Conservation (phyloP, 1,139 yeast genomes). For the Lipomyces yarrowii region DNA sequence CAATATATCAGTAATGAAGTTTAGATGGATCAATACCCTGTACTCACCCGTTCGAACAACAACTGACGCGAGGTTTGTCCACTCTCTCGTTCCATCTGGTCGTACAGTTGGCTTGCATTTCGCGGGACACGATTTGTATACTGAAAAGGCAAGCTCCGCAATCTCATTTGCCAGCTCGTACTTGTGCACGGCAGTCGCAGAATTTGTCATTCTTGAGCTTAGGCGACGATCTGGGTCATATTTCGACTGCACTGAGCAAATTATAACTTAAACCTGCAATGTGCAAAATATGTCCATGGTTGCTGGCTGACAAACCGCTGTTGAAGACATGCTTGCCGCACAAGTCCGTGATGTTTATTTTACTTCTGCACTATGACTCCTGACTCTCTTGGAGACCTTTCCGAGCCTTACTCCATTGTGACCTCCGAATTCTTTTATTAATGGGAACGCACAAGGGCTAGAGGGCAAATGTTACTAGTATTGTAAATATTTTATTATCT, state of each 20-base stretch:
- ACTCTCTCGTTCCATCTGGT: slow-evolving; percentile 68
- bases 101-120: slow-evolving; percentile 61
- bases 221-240: not conserved
- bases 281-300: not conserved
- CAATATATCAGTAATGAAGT: not conserved
- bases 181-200: not conserved
- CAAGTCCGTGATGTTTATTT: too few species aligned
- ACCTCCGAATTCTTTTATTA: too few species aligned
- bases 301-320: too few species aligned
- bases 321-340: too few species aligned
- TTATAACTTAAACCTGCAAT: not conserved
- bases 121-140: slow-evolving; percentile 44
- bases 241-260: not conserved
- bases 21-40: not conserved
- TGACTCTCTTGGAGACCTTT: too few species aligned
- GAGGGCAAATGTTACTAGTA: not conserved
- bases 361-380: too few species aligned
- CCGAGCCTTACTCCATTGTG: not conserved
- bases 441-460: too few species aligned
- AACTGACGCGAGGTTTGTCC: slow-evolving; percentile 83
- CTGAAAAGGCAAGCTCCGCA: slow-evolving; percentile 41
- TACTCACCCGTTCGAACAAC: slow-evolving; percentile 50
- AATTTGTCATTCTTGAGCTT: not conserved
- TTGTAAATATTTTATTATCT: too few species aligned
- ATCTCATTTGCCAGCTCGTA: slow-evolving; percentile 36